Evolutionary conservation across 2,329 filamentous ascomycete species (phyloP), one percentile per base, ranked within the genome.

Genomic region (Fusarium abutilonis): DNA sequence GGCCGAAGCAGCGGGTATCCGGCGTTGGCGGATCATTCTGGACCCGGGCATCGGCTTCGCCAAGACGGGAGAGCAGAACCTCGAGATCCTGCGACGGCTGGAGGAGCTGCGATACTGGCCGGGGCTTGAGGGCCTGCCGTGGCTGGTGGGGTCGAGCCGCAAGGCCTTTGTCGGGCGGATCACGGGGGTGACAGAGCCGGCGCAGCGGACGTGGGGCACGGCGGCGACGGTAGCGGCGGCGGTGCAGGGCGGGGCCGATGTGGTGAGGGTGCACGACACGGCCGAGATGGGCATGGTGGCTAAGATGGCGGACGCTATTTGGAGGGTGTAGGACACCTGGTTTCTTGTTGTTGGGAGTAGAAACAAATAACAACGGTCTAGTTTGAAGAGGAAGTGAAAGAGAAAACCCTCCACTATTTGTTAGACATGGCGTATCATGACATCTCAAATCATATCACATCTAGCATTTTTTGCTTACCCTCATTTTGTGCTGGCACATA

Each of bases 31-130:
- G 64, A 96, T 99, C 64, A 88, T 98, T 31, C 86, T 98, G 2
- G 95, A 99, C 73, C 95, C 95, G 0, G 95, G 95, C 0, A 85
- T 99, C 29, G 95, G 95, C 0, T 99, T 99, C 73, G 93, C 95
- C 52, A 99, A 99, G 79, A 88, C 86, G 1, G 81, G 83, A 50
- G 81, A 83, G 36, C 92, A 97, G 74, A 97, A 97, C 75, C 78
- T 97, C 3, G 87, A 92, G 67, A 78, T 99, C 3, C 79, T 99
- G 31, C 82, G 90, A 9, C 78, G 85, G 2, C 76, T 96, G 29
- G 80, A 82, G 9, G 84, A 87, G 64, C 78, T 96, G 63, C 82
- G 88, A 26, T 77, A 79, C 39, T 88, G 85, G 82, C 84, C 86
- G 13, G 87, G 86, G 0, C 75, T 95, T 21, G 77, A 82, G 52